A percentile compares a stretch with the other conserved stretches of the same genome.
phyloP scores from a whole-genome alignment of 371 early-diverging fungal genomes.

The Blakeslea trispora region DNA sequence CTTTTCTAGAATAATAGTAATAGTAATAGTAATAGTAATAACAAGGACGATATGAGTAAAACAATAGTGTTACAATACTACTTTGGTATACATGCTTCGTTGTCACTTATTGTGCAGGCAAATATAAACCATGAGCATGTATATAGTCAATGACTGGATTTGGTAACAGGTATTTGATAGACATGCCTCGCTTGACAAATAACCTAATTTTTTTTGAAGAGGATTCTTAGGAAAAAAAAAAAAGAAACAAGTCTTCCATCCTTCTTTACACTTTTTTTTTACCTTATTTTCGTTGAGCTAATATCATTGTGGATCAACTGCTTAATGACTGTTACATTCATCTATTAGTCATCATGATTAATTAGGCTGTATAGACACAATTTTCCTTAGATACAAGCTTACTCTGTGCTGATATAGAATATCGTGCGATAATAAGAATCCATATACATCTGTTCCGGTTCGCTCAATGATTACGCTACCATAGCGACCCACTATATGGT shows the following conservation, averaged over 20 bases:
- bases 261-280: too few relatives aligned
- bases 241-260: too few relatives aligned
- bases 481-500: slow-evolving; percentile 88
- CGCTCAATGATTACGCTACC: slow-evolving; percentile 97
- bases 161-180: slow-evolving; percentile 94
- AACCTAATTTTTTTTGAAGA: too few relatives aligned
- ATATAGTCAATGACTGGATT: slow-evolving; percentile 95
- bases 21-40: too few relatives aligned
- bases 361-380: background rate
- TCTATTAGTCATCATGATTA: slow-evolving; percentile 38
- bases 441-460: slow-evolving; percentile 92
- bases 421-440: slow-evolving; percentile 88
- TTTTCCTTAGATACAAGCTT: too few relatives aligned
- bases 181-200: slow-evolving; percentile 92
- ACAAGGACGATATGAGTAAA: too few relatives aligned
- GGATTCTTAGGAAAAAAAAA: too few relatives aligned
- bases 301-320: slow-evolving; percentile 97
- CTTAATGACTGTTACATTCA: slow-evolving; percentile 90
- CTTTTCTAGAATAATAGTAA: too few relatives aligned
- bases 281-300: slow-evolving; percentile 91
- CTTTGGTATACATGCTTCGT: too few relatives aligned
- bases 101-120: slow-evolving; percentile 14
- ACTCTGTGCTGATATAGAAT: slow-evolving; percentile 87
- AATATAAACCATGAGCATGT: slow-evolving; percentile 70
- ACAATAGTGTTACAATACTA: too few relatives aligned